Evolutionary conservation across 495 filamentous ascomycete genomes (phyloP).

Genomic region (Penicillium robsamsonii): DNA sequence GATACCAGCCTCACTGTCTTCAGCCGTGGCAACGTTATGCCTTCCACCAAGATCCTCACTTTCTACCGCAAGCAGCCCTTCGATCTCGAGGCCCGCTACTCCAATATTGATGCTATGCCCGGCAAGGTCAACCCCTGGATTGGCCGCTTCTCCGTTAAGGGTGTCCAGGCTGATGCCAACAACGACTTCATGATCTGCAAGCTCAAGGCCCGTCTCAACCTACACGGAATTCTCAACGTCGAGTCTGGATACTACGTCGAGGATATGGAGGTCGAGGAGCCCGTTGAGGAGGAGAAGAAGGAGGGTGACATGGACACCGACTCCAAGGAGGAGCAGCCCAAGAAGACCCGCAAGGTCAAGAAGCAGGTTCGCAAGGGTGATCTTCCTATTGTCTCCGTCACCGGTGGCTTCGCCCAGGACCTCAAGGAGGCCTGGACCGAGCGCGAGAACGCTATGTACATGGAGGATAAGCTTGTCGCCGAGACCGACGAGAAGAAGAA

Average conservation of each 20-base stretch:
- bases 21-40: constrained; percentile 95
- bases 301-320: constrained; percentile 89
- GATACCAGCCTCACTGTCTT: constrained; percentile 97
- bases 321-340: constrained; percentile 66
- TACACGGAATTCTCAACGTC: constrained; percentile 94
- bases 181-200: constrained; percentile 99
- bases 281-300: constrained; percentile 69
- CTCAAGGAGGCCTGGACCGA: constrained; percentile 67
- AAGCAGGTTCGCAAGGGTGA: constrained; percentile 99
- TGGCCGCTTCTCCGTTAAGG: constrained; percentile 91
- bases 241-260: constrained; percentile 98
- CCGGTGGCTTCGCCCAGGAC: constrained; percentile 68
- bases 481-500: constrained; percentile 99
- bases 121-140: constrained; percentile 94
- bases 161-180: constrained; percentile 78
- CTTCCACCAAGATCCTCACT: constrained; percentile 98
- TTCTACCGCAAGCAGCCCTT: constrained; percentile 99
- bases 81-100: constrained; percentile 92
- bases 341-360: constrained; percentile 97
- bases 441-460: constrained; percentile 85
- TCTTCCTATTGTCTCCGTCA: constrained; percentile 80
- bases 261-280: constrained; percentile 96
- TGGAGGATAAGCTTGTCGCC: constrained; percentile 97
- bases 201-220: constrained; percentile 95
- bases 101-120: constrained; percentile 81